Base-by-base conservation (phyloP, 1,284 basidiomycete genomes). In the Papiliotrema nemorosa region DNA sequence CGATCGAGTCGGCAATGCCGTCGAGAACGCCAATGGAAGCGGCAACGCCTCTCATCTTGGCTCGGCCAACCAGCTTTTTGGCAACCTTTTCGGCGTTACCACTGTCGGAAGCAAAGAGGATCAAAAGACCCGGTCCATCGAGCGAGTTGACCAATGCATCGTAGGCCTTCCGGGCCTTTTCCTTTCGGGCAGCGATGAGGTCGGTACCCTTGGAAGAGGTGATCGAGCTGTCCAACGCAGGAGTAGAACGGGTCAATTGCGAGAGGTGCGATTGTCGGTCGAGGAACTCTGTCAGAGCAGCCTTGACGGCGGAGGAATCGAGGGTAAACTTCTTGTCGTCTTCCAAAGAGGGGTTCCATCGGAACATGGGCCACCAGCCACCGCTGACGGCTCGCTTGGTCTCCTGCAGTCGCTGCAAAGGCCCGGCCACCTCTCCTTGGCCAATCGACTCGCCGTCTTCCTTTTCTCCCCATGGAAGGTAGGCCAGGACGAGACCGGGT, bases 341-440 rank as follows among this genome's bases (percentile, higher is more conserved):
- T 65, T 90, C 88, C 65, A 87, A 86, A 58, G 81, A 80, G 0
- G 94, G 94, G 75, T 98, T 86, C 94, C 94, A 99, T 54, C 96
- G 84, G 80, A 97, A 99, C 44, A 98, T 79, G 1, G 96, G 94
- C 94, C 96, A 98, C 77, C 94, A 96, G 5, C 93, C 94, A 18
- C 90, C 83, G 66, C 97, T 92, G 42, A 98, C 89, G 6, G 93
- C 94, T 38, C 93, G 82, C 75, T 98, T 98, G 42, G 94, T 98
- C 79, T 97, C 92, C 73, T 94, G 92, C 77, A 98, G 79, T 18
- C 97, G 79, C 34, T 94, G 85, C 36, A 98, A 82, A 1, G 92
- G 90, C 0, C 87, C 80, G 12, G 77, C 76, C 2, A 83, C 78
- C 52, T 86, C 81, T 10, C 51, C 50, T 26, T 53, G 54, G 14